These are phyloP conservation scores for Trametes cingulata DNA, from an alignment of 768 basidiomycete genomes.

Conservation along the genomic window DNA sequence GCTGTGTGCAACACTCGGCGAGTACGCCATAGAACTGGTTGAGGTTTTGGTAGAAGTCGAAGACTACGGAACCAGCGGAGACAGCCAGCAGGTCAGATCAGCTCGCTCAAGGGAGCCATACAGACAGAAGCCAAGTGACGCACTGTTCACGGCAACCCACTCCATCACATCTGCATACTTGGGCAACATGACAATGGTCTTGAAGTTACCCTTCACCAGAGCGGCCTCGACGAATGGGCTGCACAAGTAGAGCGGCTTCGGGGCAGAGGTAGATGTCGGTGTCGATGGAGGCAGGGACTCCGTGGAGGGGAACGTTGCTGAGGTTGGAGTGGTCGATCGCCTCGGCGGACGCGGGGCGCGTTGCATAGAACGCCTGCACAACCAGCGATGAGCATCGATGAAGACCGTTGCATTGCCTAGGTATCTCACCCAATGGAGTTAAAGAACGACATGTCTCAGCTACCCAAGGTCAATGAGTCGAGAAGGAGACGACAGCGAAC, in stretches of 20 bases:
- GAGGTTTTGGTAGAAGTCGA: conserved; percentile 96
- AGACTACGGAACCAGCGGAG: conserved; percentile 53
- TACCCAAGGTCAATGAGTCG: neutral
- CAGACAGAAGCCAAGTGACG: conserved; percentile 31
- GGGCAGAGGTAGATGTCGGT: conserved; percentile 40
- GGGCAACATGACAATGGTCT: conserved; percentile 94
- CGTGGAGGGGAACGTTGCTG: conserved; percentile 53
- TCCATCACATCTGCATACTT: conserved; percentile 96
- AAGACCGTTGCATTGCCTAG: neutral
- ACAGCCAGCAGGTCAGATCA: neutral
- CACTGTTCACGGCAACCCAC: conserved; percentile 95
- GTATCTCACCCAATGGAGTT: conserved; percentile 73
- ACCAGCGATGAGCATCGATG: conserved; percentile 16
- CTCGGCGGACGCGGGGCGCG: conserved; percentile 69
- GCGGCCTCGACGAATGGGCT: conserved; percentile 95
- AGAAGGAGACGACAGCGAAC: neutral
- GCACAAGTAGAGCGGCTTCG: conserved; percentile 84
- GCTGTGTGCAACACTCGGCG: conserved; percentile 89
- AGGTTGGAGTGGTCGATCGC: conserved; percentile 75
- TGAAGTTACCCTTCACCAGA: conserved; percentile 97
- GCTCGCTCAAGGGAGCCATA: no score
- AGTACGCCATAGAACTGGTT: conserved; percentile 97
- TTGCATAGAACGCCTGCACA: conserved; percentile 69
- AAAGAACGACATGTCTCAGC: conserved; percentile 72
- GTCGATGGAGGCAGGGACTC: conserved; percentile 43